Evolutionary conservation across 371 early-diverging fungal species (phyloP), one percentile per base, ranked within the genome.

Genomic region (Rhizopus microsporus): DNA sequence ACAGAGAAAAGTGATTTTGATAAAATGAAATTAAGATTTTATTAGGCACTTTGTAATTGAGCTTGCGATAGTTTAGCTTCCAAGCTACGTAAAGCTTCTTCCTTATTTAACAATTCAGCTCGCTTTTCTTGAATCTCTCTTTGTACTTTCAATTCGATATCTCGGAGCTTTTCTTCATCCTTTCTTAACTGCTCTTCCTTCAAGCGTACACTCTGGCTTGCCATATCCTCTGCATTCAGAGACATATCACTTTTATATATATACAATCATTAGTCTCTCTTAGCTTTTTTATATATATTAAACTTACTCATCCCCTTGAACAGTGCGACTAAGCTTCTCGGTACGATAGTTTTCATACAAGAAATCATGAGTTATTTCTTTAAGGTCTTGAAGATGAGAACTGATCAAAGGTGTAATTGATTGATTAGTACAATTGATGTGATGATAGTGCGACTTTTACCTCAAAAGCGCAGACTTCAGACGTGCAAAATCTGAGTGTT

Each of bases 401-500:
- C 90, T 88, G 59, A 38, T 34, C 55, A 38, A 29, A 62, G 40
- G 7, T 47, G 54, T 10, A 47, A n/a, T 9, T n/a, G 33, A 34
- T 40, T 58, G 13, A 23, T 39, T 13, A 17, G 10, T 35, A 33
- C 0, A 38, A n/a, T 44, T 5, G 10, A 5, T 15, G 29, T 35
- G 7, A 8, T 40, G 7, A 4, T 23, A 16, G n/a, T 16, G 0
- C 43, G 3, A 15, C 43, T 8, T 7, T 63, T 77, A 86, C 86
- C 82, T 85, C 43, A 96, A 81, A 56, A 97, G 72, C 58, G 94
- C 93, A 63, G 91, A 94, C 63, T 96, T 86, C 51, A 99, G 85
- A 58, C 92, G 89, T 15, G 90, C 93, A 75, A 99, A 99, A 68
- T 99, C 99, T 67, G 95, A 97, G 72, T 97, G 94, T 65, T 93